Conservation (phyloP, 805 yeast species). For the Zygotorulaspora florentina region DNA sequence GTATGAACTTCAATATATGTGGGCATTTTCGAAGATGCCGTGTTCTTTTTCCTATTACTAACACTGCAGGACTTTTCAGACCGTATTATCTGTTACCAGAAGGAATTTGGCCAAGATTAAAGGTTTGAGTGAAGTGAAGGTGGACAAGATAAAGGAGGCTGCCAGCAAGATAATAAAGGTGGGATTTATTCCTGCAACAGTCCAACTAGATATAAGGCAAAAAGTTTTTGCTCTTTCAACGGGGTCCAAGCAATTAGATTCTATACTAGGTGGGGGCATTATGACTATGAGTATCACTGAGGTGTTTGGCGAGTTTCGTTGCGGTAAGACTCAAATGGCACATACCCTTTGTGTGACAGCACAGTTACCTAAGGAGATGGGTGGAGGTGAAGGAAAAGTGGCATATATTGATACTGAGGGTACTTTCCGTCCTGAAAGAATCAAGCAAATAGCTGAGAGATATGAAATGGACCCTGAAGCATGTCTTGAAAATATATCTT, state of each 20-base stretch:
- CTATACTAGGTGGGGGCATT: conserved; percentile 68
- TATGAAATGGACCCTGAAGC: conserved; percentile 66
- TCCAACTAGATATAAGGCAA: conserved; percentile 60
- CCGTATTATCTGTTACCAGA: conserved; percentile 57
- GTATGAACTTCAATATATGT: conserved; percentile 41
- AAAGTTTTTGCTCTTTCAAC: conserved; percentile 64
- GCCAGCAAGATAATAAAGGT: conserved; percentile 60
- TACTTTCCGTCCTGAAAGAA: conserved; percentile 70
- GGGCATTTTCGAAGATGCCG: neutral
- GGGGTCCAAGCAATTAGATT: conserved; percentile 66
- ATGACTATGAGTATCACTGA: conserved; percentile 76
- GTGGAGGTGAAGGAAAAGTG: conserved; percentile 80
- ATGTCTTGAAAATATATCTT: conserved; percentile 66
- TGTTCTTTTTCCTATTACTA: neutral
- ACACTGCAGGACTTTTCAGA: conserved; percentile 26
- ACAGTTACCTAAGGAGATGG: conserved; percentile 63
- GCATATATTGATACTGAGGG: conserved; percentile 80
- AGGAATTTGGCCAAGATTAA: conserved; percentile 60
- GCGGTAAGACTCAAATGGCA: conserved; percentile 79
- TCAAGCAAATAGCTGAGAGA: conserved; percentile 59
- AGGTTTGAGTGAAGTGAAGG: conserved; percentile 73
- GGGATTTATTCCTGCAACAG: conserved; percentile 72
- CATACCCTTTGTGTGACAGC: conserved; percentile 76
- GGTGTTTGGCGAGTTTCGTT: conserved; percentile 75
- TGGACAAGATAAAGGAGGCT: conserved; percentile 70